Conservation (phyloP, 345 rosid genomes). For the Lumnitzera littorea region DNA sequence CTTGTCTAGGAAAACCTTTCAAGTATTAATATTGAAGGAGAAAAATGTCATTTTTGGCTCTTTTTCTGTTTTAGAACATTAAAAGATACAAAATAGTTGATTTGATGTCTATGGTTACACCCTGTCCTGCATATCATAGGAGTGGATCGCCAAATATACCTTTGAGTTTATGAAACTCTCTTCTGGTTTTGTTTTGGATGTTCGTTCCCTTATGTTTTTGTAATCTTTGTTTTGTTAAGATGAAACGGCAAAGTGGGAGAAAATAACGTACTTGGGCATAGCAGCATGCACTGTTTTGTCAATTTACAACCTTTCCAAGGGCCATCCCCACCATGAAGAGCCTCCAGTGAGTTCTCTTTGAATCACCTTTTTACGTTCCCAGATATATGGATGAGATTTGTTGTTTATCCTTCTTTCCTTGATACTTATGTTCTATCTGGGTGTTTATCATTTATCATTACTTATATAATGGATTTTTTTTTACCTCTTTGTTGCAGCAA, state of each 20-base stretch:
- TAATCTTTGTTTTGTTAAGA: slow-evolving; percentile 17
- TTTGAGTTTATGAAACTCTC: too few relatives aligned
- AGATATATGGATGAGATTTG: too few relatives aligned
- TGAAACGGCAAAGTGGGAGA: slow-evolving; percentile 92
- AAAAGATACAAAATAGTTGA: too few relatives aligned
- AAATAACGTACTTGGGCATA: slow-evolving; percentile 69
- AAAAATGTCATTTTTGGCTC: too few relatives aligned
- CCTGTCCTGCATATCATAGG: background rate
- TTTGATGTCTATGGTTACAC: background rate
- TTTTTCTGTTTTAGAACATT: too few relatives aligned
- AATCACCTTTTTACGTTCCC: background rate
- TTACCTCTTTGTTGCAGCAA: slow-evolving; percentile 31
- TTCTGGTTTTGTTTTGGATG: background rate
- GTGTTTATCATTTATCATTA: background rate
- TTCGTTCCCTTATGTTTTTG: slow-evolving; percentile 2
- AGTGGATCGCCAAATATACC: background rate
- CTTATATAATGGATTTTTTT: background rate
- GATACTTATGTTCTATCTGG: background rate
- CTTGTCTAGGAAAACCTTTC: too few relatives aligned
- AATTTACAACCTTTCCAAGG: slow-evolving; percentile 51
- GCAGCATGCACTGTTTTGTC: slow-evolving; percentile 59
- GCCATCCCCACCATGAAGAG: slow-evolving; percentile 83
- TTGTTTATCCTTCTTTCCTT: background rate
- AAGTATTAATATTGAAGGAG: too few relatives aligned
- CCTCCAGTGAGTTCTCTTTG: slow-evolving; percentile 60